Conservation (phyloP, 1,139 yeast genomes). For the Hyphopichia khmerensis region DNA sequence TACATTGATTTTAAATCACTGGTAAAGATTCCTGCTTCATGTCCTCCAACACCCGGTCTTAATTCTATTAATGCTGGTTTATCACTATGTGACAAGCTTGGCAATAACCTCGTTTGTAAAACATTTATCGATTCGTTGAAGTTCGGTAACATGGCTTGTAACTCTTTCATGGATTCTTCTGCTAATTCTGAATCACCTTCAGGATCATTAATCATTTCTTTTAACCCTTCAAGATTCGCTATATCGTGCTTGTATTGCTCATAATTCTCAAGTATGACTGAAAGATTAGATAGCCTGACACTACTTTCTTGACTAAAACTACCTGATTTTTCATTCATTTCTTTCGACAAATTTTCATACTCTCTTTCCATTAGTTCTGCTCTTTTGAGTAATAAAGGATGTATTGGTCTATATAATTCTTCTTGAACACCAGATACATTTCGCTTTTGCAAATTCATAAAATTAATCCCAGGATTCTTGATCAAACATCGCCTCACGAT, state of each 20-base stretch:
- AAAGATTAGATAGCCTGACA: constrained; percentile 54
- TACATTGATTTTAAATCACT: constrained; percentile 82
- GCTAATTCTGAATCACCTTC: constrained; percentile 26
- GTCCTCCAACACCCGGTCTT: constrained; percentile 96
- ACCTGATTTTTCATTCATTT: constrained; percentile 39
- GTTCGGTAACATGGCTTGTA: constrained; percentile 29
- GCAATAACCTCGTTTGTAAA: constrained; percentile 62
- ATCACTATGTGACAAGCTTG: constrained; percentile 75
- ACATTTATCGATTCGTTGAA: constrained; percentile 36
- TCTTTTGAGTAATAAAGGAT: constrained; percentile 62
- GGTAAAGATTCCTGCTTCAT: constrained; percentile 87
- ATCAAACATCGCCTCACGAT: not conserved
- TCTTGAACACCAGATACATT: not conserved
- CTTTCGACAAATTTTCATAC: constrained; percentile 45
- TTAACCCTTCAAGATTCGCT: constrained; percentile 34
- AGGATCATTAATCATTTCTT: constrained; percentile 29
- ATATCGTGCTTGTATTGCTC: constrained; percentile 43
- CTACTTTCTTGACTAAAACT: constrained; percentile 57
- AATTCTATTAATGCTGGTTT: constrained; percentile 79
- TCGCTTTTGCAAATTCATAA: not conserved
- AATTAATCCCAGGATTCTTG: not conserved
- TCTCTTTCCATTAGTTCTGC: constrained; percentile 57
- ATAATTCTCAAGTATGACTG: constrained; percentile 53
- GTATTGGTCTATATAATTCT: constrained; percentile 15
- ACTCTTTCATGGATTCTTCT: constrained; percentile 26